phyloP scores from a whole-genome alignment of 148 eudicot species.

The Bassia scoparia region DNA sequence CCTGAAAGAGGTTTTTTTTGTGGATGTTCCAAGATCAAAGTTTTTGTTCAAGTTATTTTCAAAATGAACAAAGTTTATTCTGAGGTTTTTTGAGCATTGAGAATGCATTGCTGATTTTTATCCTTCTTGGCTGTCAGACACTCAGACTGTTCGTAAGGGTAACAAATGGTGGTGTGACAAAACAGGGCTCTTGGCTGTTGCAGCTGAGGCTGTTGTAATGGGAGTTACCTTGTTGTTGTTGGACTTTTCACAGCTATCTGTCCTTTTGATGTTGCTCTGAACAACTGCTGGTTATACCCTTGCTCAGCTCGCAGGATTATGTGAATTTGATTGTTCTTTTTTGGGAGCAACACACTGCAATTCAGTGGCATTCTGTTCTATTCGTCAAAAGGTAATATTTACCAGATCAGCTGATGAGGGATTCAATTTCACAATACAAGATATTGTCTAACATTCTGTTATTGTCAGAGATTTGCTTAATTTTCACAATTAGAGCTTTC shows the following conservation, averaged over 20 bases:
- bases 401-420: neutral
- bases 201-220: slow-evolving; percentile 74
- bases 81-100: slow-evolving; percentile 20
- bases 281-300: slow-evolving; percentile 75
- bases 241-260: slow-evolving; percentile 66
- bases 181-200: slow-evolving; percentile 81
- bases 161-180: slow-evolving; percentile 97
- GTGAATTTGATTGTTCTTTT: slow-evolving; percentile 76
- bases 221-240: slow-evolving; percentile 55
- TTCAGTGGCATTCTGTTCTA: slow-evolving; percentile 72
- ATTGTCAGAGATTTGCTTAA: neutral
- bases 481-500: neutral
- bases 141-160: slow-evolving; percentile 60
- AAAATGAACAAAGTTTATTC: slow-evolving; percentile 18
- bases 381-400: slow-evolving; percentile 68
- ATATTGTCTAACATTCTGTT: neutral
- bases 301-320: slow-evolving; percentile 67
- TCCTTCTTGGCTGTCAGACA: slow-evolving; percentile 22
- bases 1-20: neutral
- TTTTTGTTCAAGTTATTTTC: neutral
- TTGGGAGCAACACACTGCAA: slow-evolving; percentile 90
- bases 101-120: slow-evolving; percentile 17
- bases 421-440: neutral
- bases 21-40: neutral
- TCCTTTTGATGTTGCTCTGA: slow-evolving; percentile 51